A percentile compares a stretch with the other conserved stretches of the same genome.
Conservation (phyloP, 169 alveolate genomes). For the Plasmodium yoelii region DNA sequence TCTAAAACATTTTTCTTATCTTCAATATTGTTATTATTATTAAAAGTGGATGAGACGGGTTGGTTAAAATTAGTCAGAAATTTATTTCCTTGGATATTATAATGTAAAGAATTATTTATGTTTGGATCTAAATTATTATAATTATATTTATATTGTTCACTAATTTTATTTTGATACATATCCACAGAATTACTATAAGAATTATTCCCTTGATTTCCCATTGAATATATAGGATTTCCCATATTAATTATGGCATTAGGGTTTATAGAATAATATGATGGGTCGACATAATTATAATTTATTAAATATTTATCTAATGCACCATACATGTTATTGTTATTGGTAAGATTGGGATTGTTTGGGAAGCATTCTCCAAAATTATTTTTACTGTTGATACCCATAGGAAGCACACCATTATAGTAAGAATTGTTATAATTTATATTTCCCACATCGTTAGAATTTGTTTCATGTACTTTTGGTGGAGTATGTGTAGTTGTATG, state of each 20-base stretch:
- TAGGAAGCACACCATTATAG: neutral
- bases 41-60: constrained; percentile 15
- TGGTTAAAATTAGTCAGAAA: neutral
- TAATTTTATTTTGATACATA: constrained; percentile 20
- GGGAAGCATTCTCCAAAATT: neutral
- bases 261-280: constrained; percentile 16
- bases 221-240: constrained; percentile 10
- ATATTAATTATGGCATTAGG: neutral
- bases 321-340: constrained; percentile 12
- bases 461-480: too few species aligned
- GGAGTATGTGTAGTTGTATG: too few species aligned
- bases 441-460: too few species aligned
- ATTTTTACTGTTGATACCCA: neutral
- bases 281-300: constrained; percentile 29
- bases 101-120: constrained; percentile 1
- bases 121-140: constrained; percentile 21
- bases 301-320: constrained; percentile 23
- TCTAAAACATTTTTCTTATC: constrained; percentile 46
- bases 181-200: constrained; percentile 23
- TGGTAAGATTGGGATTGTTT: neutral
- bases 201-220: constrained; percentile 2
- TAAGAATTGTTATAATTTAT: too few species aligned
- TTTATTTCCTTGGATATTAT: constrained; percentile 21
- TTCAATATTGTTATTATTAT: constrained; percentile 29
- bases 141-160: constrained; percentile 9